A percentile compares a stretch with the other conserved stretches of the same genome.
These are phyloP conservation scores for Microcyclospora pomicola DNA, from an alignment of 2,329 filamentous ascomycete species.

Conservation along the genomic window DNA sequence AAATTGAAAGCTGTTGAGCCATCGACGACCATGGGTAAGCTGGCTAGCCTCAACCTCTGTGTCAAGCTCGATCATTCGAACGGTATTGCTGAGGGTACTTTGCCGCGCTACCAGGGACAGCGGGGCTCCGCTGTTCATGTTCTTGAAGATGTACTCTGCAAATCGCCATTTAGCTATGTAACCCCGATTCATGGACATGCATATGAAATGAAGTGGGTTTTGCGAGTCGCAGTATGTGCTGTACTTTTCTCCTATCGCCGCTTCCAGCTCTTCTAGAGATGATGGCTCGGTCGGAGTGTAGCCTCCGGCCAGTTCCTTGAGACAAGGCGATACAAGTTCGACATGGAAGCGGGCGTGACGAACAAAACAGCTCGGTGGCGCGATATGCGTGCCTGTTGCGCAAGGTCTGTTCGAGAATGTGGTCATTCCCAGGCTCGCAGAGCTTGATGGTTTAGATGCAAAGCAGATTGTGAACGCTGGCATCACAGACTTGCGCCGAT, in stretches of 20 bases:
- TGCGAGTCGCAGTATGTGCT: slow-evolving; percentile 28
- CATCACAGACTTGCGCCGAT: slow-evolving; percentile 43
- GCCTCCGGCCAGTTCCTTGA: slow-evolving; percentile 22
- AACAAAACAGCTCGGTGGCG: slow-evolving; percentile 16
- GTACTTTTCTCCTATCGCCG: slow-evolving; percentile 33
- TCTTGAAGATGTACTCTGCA: slow-evolving; percentile 33
- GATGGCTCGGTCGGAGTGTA: background rate
- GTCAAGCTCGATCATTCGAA: slow-evolving; percentile 33
- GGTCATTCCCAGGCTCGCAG: background rate
- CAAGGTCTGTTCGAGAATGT: slow-evolving; percentile 5
- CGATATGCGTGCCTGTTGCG: slow-evolving; percentile 4
- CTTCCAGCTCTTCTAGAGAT: slow-evolving; percentile 25
- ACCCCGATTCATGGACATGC: slow-evolving; percentile 31
- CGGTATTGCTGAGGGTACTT: slow-evolving; percentile 19
- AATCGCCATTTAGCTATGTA: slow-evolving; percentile 38
- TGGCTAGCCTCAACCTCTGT: slow-evolving; percentile 31
- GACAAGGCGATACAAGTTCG: slow-evolving; percentile 31
- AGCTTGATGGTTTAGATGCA: slow-evolving; percentile 25
- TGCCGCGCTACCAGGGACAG: slow-evolving; percentile 16
- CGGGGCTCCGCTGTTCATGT: slow-evolving; percentile 5
- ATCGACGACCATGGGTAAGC: slow-evolving; percentile 28
- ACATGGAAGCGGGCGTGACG: slow-evolving; percentile 30
- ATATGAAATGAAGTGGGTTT: slow-evolving; percentile 35
- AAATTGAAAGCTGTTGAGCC: slow-evolving; percentile 33
- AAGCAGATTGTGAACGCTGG: slow-evolving; percentile 29